Evolutionary conservation across 805 yeast species (phyloP).

Genomic region (Kazachstania psychrophila): DNA sequence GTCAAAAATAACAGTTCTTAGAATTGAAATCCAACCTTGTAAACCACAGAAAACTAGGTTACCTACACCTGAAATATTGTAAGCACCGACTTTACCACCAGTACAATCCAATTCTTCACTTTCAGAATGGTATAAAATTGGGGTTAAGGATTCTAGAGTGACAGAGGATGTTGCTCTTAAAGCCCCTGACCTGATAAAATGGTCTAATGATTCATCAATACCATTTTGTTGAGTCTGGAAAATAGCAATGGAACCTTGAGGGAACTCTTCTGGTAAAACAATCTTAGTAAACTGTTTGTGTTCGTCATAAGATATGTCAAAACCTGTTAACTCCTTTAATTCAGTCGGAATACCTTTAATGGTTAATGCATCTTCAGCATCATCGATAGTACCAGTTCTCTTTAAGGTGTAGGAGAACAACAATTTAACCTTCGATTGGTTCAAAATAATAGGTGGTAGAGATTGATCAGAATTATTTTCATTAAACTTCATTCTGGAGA

Average conservation of each 20-base stretch:
- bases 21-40: constrained; percentile 80
- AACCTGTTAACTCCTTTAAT: constrained; percentile 43
- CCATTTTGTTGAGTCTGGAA: constrained; percentile 60
- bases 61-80: constrained; percentile 67
- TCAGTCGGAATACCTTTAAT: constrained; percentile 61
- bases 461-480: constrained; percentile 39
- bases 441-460: constrained; percentile 47
- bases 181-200: constrained; percentile 65
- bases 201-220: constrained; percentile 57
- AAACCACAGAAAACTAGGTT: constrained; percentile 76
- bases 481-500: constrained; percentile 76
- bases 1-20: constrained; percentile 49
- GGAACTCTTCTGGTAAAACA: constrained; percentile 52
- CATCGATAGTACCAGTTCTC: constrained; percentile 41
- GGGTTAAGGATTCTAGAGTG: constrained; percentile 61
- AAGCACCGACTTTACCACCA: constrained; percentile 61
- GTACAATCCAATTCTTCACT: constrained; percentile 81
- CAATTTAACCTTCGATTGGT: constrained; percentile 50
- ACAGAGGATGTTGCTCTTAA: constrained; percentile 57
- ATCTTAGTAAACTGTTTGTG: constrained; percentile 42
- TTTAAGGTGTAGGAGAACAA: constrained; percentile 51
- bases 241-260: constrained; percentile 86
- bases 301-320: constrained; percentile 39
- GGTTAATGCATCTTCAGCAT: constrained; percentile 27
- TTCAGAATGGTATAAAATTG: constrained; percentile 66